Evolutionary conservation across 805 yeast genomes (phyloP).

Genomic region (Cyberlindnera americana): DNA sequence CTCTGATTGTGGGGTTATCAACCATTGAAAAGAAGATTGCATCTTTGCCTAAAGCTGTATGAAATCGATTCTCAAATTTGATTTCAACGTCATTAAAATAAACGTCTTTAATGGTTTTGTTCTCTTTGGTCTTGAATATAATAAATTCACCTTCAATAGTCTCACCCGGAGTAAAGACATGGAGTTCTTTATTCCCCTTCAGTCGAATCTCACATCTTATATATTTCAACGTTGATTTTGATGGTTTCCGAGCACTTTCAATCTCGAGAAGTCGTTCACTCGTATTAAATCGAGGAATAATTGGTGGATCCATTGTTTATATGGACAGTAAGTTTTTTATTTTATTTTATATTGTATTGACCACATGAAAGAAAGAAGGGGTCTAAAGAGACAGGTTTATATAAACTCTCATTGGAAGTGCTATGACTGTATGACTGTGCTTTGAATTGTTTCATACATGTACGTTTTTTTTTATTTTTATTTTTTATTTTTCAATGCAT

Average conservation of each 20-base stretch:
- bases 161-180: conserved; percentile 20
- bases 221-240: conserved; percentile 16
- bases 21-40: conserved; percentile 19
- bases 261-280: conserved; percentile 11
- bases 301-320: conserved; percentile 7
- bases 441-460: too few relatives aligned
- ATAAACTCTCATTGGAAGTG: too few relatives aligned
- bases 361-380: too few relatives aligned
- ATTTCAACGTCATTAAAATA: conserved; percentile 23
- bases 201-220: conserved; percentile 17
- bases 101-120: conserved; percentile 12
- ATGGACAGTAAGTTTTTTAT: not conserved
- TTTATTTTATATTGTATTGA: not conserved
- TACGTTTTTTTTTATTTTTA: too few relatives aligned
- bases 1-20: conserved; percentile 10
- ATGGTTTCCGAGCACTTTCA: conserved; percentile 13
- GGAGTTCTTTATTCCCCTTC: not conserved
- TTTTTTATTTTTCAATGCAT: too few relatives aligned
- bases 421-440: too few relatives aligned
- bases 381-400: too few relatives aligned
- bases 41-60: conserved; percentile 8
- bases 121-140: conserved; percentile 9
- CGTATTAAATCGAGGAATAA: conserved; percentile 14
- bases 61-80: conserved; percentile 16
- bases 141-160: conserved; percentile 14